A percentile compares a stretch with the other conserved stretches of the same genome.
These are phyloP conservation scores for Nitzschia palea DNA, from an alignment of 108 stramenopile genomes.

Conservation along the genomic window DNA sequence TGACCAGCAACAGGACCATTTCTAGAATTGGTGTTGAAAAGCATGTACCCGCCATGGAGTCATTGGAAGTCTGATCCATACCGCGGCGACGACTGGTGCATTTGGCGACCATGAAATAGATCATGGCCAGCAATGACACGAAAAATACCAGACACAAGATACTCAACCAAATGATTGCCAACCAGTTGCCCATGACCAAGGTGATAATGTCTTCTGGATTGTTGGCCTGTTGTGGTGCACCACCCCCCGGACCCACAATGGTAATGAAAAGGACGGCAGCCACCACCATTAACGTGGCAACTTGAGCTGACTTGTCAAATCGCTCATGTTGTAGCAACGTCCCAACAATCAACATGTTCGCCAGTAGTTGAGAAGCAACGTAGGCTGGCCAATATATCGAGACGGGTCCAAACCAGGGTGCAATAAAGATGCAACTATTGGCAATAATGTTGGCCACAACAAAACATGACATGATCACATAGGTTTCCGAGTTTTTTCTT, in stretches of 20 bases:
- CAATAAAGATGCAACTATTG: not conserved
- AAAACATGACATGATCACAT: not conserved
- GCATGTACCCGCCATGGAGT: not conserved
- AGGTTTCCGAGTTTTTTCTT: not conserved
- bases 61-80: not conserved
- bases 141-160: not conserved
- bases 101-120: not conserved
- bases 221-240: not conserved
- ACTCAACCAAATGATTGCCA: not conserved
- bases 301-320: not conserved
- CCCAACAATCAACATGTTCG: not conserved
- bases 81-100: not conserved
- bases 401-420: not conserved
- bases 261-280: not conserved
- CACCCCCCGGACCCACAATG: not conserved
- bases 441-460: not conserved
- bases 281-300: not conserved
- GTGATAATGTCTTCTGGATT: not conserved
- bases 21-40: not conserved
- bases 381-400: not conserved
- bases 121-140: not conserved
- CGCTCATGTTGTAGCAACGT: not conserved
- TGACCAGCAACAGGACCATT: not conserved
- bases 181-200: not conserved
- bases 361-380: not conserved